A percentile compares a stretch with the other conserved stretches of the same genome.
phyloP scores from a whole-genome alignment of 495 filamentous ascomycete genomes.

The Penicillium dipodomyicola region DNA sequence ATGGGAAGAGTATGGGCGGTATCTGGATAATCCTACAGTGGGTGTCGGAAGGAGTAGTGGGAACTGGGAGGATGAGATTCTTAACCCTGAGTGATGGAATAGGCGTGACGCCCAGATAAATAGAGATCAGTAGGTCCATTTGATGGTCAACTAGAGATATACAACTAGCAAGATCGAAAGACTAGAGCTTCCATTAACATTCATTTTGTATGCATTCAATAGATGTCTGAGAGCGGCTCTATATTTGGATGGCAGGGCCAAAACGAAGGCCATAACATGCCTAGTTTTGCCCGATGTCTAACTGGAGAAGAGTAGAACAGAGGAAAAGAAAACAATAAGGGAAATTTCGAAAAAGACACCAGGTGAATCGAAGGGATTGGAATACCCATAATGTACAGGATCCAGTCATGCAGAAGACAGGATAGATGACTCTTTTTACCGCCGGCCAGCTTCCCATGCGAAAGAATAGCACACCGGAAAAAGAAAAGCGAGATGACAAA shows the following conservation, averaged over 20 bases:
- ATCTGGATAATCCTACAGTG: slow-evolving; percentile 28
- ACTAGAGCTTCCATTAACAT: neutral
- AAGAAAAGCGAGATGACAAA: slow-evolving; percentile 26
- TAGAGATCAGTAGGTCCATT: neutral
- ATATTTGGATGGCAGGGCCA: slow-evolving; percentile 23
- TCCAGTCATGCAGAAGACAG: slow-evolving; percentile 37
- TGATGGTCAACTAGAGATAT: neutral
- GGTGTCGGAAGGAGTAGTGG: slow-evolving; percentile 10
- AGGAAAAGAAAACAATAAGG: slow-evolving; percentile 15
- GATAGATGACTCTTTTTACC: slow-evolving; percentile 26
- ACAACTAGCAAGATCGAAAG: neutral
- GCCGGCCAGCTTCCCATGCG: slow-evolving; percentile 29
- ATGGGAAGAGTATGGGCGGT: slow-evolving; percentile 68
- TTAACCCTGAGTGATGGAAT: slow-evolving; percentile 19
- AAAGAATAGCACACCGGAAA: slow-evolving; percentile 29
- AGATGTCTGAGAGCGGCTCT: slow-evolving; percentile 27
- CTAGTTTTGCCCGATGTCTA: slow-evolving; percentile 21
- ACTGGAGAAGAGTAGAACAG: slow-evolving; percentile 14
- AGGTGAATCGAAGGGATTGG: slow-evolving; percentile 36
- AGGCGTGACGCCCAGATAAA: neutral
- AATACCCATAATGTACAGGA: slow-evolving; percentile 48
- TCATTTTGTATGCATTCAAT: slow-evolving; percentile 27
- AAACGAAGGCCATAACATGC: slow-evolving; percentile 11
- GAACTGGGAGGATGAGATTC: slow-evolving; percentile 34
- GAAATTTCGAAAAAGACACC: slow-evolving; percentile 33